Base-by-base conservation (phyloP, 352 stramenopile genomes). In the Pythium plurisporium region DNA sequence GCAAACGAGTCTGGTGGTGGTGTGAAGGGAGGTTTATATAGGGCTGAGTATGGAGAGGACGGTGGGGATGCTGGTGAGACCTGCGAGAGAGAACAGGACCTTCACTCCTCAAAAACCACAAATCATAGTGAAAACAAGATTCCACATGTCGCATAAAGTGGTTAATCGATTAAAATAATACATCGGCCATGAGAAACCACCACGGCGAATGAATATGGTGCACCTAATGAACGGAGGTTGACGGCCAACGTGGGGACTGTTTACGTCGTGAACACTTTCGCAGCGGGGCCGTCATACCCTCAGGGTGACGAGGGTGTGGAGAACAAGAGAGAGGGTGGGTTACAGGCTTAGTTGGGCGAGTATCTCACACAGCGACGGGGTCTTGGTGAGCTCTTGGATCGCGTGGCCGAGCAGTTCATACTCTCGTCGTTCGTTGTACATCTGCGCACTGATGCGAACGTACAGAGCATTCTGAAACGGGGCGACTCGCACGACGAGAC, bases 371-470 rank as follows among this genome's bases (percentile, higher is more conserved):
- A 91, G 57, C 55, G 81, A 76, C 26, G 71, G 73, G 2, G 73
- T 79, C 56, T 84, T 85, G 23, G 79, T 91, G 43, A 94, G 64
- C 64, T 89, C 75, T 36, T 87, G 50, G 61, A 94, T 87, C 46
- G 84, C 82, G 30, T 73, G 65, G 26, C 76, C 84, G 17, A 94
- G 67, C 48, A 80, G 70, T 61, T 94, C 81, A 47, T 79, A 94
- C 58, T 94, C 84, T 33, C 69, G 69, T 50, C 84, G 77, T 55
- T 94, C 84, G 59, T 91, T 91, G 71, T 91, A 94, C 48, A 91
- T 90, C 66, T 94, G 84, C 42, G 81, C 78, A 42, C 81, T 91
- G 64, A 94, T 89, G 56, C 81, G 79, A 43, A 85, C 79, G 69
- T 89, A 91, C 20, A 91, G 70, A 10, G 73, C 70, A 46, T 56